Conservation (phyloP, 176 grass and related monocot genomes). For the Aegilops speltoides region DNA sequence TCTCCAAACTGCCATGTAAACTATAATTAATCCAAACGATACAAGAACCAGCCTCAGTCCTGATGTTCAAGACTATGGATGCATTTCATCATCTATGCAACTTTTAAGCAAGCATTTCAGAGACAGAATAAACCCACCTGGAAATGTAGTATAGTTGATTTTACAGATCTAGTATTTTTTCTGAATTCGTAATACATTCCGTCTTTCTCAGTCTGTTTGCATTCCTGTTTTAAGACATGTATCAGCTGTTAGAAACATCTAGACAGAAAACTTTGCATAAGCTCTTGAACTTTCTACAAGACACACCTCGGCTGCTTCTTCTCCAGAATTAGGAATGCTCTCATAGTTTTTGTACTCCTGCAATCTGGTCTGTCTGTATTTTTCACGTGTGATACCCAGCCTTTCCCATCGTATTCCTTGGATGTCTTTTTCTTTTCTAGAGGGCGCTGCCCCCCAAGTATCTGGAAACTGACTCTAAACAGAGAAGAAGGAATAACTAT, state of each 20-base stretch:
- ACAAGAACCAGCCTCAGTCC: background rate
- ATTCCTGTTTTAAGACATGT: constrained; percentile 53
- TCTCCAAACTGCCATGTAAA: background rate
- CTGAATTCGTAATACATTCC: constrained; percentile 81
- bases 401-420: constrained; percentile 87
- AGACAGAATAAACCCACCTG: constrained; percentile 46
- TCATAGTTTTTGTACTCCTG: constrained; percentile 93
- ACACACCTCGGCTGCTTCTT: constrained; percentile 71
- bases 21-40: constrained; percentile 15
- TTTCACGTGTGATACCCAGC: constrained; percentile 62
- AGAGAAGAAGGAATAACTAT: constrained; percentile 5
- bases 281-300: background rate
- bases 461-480: constrained; percentile 64
- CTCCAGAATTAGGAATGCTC: constrained; percentile 64
- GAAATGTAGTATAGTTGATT: constrained; percentile 92
- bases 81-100: background rate
- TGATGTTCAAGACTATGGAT: background rate
- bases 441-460: constrained; percentile 57
- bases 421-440: constrained; percentile 80
- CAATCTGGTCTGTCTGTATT: constrained; percentile 75
- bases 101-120: background rate
- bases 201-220: constrained; percentile 70
- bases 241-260: constrained; percentile 21
- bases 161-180: constrained; percentile 85
- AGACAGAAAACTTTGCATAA: background rate